phyloP scores from a whole-genome alignment of 352 stramenopile genomes.

The Phytopythium aichiense region DNA sequence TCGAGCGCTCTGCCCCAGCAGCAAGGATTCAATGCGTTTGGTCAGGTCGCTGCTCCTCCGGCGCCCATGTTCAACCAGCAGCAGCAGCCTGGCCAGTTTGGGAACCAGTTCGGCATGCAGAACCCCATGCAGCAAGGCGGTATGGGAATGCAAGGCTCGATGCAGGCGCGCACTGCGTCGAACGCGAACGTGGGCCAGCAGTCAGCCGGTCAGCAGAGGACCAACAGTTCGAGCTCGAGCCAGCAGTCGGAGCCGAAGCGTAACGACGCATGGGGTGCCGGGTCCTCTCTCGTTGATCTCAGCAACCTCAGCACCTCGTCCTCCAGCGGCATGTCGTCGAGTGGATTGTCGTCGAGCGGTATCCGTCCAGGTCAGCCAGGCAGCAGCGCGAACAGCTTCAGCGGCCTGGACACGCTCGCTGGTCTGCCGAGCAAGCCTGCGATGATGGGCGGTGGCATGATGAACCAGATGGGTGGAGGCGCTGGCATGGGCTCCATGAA shows the following conservation, averaged over 20 bases:
- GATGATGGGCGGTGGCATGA: constrained; percentile 40
- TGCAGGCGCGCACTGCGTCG: constrained; percentile 35
- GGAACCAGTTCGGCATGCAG: constrained; percentile 43
- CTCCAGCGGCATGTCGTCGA: constrained; percentile 9
- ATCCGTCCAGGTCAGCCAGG: constrained; percentile 25
- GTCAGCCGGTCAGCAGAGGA: constrained; percentile 2
- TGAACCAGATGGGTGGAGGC: constrained; percentile 42
- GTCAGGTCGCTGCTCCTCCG: constrained; percentile 28
- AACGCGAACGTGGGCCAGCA: constrained; percentile 30
- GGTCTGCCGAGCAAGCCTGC: constrained; percentile 66
- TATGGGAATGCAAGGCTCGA: constrained; percentile 28
- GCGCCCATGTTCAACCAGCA: constrained; percentile 38
- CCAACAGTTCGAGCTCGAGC: constrained; percentile 21
- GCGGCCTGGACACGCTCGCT: constrained; percentile 72
- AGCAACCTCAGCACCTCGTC: constrained; percentile 55
- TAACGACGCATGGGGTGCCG: constrained; percentile 77
- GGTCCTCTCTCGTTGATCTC: constrained; percentile 74
- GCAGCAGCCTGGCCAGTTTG: constrained; percentile 41
- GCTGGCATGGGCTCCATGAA: constrained; percentile 46
- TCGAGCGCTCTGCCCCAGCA: constrained; percentile 28
- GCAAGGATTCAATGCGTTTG: constrained; percentile 44
- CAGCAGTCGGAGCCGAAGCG: constrained; percentile 43
- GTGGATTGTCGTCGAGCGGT: constrained; percentile 9
- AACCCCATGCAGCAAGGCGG: constrained; percentile 32
- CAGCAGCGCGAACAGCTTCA: constrained; percentile 70